phyloP scores from a whole-genome alignment of 768 basidiomycete genomes.

The Paxillus involutus region DNA sequence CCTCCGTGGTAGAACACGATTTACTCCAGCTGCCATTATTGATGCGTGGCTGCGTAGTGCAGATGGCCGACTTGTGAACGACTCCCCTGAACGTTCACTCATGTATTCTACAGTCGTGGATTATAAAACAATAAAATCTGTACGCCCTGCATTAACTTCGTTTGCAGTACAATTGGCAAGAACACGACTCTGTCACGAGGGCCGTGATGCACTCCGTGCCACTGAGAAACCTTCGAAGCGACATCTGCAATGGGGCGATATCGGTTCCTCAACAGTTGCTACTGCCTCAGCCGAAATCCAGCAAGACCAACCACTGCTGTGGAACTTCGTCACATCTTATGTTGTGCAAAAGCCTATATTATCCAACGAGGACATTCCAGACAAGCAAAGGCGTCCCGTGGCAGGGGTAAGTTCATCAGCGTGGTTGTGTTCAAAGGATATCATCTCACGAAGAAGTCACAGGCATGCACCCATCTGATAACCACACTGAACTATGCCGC shows the following conservation, averaged over 20 bases:
- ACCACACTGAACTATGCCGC: conserved; percentile 1
- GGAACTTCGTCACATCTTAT: background rate
- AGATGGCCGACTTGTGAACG: background rate
- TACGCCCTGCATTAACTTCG: conserved; percentile 27
- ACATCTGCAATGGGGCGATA: too few relatives aligned
- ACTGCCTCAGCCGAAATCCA: background rate
- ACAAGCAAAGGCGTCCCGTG: background rate
- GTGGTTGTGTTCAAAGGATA: too few relatives aligned
- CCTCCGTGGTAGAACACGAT: too few relatives aligned
- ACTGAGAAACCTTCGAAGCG: too few relatives aligned
- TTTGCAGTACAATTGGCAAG: conserved; percentile 26
- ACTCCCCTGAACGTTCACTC: background rate
- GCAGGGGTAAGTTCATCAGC: background rate
- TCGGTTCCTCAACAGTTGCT: conserved; percentile 9
- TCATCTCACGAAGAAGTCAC: background rate
- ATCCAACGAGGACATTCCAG: background rate
- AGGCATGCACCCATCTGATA: conserved; percentile 12
- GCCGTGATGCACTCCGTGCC: background rate
- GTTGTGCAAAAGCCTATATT: background rate
- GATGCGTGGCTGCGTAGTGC: conserved; percentile 6
- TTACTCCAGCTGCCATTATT: conserved; percentile 1
- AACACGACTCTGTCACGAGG: background rate
- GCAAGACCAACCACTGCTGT: conserved; percentile 1
- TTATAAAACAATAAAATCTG: conserved; percentile 21
- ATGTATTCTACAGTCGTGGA: conserved; percentile 11